Evolutionary conservation across 2,329 filamentous ascomycete genomes (phyloP).

Genomic region (Mycosphaerelloides madeirae): DNA sequence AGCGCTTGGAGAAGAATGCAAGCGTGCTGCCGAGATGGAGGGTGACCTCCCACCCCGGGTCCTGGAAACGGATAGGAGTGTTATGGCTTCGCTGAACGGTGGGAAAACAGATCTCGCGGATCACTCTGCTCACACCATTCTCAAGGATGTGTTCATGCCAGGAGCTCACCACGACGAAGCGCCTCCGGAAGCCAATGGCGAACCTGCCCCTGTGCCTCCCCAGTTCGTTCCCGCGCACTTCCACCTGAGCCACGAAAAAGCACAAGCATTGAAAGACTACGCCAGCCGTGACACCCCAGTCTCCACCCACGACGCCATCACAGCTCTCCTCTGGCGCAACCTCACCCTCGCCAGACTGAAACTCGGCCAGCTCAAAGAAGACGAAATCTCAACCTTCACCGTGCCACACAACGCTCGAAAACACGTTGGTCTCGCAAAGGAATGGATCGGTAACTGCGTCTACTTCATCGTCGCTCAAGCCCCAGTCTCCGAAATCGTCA

Average conservation of each 20-base stretch:
- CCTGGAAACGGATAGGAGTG: conserved; percentile 12
- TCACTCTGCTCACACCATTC: conserved; percentile 14
- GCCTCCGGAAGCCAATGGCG: conserved; percentile 13
- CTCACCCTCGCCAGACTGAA: conserved; percentile 14
- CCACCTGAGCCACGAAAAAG: conserved; percentile 9
- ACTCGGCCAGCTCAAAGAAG: conserved; percentile 13
- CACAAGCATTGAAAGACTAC: conserved; percentile 14
- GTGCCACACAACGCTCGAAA: conserved; percentile 19
- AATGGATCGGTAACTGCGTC: conserved; percentile 19
- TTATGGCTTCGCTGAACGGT: conserved; percentile 12
- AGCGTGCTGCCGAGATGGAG: conserved; percentile 10
- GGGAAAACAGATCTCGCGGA: conserved; percentile 11
- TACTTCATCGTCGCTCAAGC: conserved; percentile 17
- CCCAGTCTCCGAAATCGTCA: conserved; percentile 10
- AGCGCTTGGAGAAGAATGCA: conserved; percentile 18
- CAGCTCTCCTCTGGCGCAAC: conserved; percentile 16
- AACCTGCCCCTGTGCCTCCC: conserved; percentile 8
- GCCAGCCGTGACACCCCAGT: conserved; percentile 9
- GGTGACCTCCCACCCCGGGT: conserved; percentile 13
- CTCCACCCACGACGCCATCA: conserved; percentile 21
- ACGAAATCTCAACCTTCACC: conserved; percentile 15
- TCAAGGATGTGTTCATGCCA: conserved; percentile 10
- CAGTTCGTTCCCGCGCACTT: conserved; percentile 14
- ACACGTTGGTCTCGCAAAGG: conserved; percentile 12
- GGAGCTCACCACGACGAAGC: conserved; percentile 13